Evolutionary conservation across 805 yeast genomes (phyloP), one percentile per base, ranked within the genome.

Genomic region (Wickerhamomyces chambardii): DNA sequence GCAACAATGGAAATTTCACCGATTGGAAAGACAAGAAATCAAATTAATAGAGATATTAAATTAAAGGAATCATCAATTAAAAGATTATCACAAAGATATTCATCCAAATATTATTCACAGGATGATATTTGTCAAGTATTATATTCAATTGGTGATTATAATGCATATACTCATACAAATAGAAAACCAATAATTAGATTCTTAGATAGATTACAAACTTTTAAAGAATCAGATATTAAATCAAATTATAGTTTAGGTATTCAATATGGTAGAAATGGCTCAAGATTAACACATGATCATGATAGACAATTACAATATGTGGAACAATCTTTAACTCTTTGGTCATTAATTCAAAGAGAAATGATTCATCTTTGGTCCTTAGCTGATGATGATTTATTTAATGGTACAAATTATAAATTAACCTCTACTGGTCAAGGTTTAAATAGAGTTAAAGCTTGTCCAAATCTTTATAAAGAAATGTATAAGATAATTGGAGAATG

Each of bases 361-460:
- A 78, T 83, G 83, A 75, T 80, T 45, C 73, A 70, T 55, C 57
- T 83, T 17, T 83, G 94, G 94, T 75, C 74, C 27, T 64, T 78
- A 26, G 86, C 90, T 0, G 94, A 83, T 49, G 72, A 70, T 29
- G 92, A 84, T 51, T 59, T 83, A 36, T 71, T 78, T 45, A 66
- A 73, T 40, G 71, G 74, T 4, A 48, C 58, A 6, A 60, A 62
- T 17, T 83, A 84, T 48, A 68, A 68, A 42, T 57, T 83, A 19
- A 63, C 73, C 6, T 79, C 82, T 34, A 83, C 92, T 0, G 94
- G 92, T 3, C 94, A 83, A 56, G 94, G 94, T 22, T 61, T 84
- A 18, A 81, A 83, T 51, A 69, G 94, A 44, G 73, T 83, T 36
- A 84, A 84, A 55, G 55, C 83, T 3, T 81, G 89, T 46, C 92